Base-by-base conservation (phyloP, 2,329 filamentous ascomycete species). In the Clonostachys byssicola region DNA sequence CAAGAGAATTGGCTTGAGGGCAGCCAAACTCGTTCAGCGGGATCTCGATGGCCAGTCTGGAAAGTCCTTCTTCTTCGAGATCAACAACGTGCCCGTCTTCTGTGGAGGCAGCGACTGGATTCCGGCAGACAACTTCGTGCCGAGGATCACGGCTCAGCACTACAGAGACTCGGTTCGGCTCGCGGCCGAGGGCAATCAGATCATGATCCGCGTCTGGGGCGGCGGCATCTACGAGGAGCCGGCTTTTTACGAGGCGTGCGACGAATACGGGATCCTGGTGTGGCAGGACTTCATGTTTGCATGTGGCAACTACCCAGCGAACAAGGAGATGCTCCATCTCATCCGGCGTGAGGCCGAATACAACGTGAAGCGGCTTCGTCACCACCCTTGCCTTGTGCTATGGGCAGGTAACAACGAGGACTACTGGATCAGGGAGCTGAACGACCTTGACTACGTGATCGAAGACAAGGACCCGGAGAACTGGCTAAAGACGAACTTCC, bases 341-440 rank as follows among this genome's bases (percentile, higher is more conserved):
- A 78, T 86, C 56, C 72, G 78, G 54, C 64, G 66, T 23, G 83
- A 86, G 60, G 80, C 79, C 42, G 68, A 73, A 36, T 75, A 80
- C 47, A 85, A 87, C 56, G 72, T 88, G 42, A 74, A 74, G 43
- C 66, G 77, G 10, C 57, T 84, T 33, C 66, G 77, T 41, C 72
- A 77, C 47, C 80, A 82, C 51, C 76, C 88, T 2, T 87, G 79
- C 1, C 77, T 92, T 49, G 80, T 86, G n/a, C 80, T 92, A 43
- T 91, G 83, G 67, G 86, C 85, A 13, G 88, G 88, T 4, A 91
- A 90, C 61, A 92, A 92, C 55, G 88, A 92, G 61, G 87, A 70
- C 57, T 91, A 92, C 59, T 84, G 89, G 60, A 84, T 90, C 16
- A 80, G 84, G 52, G 86, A 92, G 60, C 72, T 74, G 17, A 79